Percentiles rank a stretch among this genome's conserved stretches.
These are phyloP conservation scores for Yarrowia porcina DNA, from an alignment of 805 yeast species.

Conservation along the genomic window DNA sequence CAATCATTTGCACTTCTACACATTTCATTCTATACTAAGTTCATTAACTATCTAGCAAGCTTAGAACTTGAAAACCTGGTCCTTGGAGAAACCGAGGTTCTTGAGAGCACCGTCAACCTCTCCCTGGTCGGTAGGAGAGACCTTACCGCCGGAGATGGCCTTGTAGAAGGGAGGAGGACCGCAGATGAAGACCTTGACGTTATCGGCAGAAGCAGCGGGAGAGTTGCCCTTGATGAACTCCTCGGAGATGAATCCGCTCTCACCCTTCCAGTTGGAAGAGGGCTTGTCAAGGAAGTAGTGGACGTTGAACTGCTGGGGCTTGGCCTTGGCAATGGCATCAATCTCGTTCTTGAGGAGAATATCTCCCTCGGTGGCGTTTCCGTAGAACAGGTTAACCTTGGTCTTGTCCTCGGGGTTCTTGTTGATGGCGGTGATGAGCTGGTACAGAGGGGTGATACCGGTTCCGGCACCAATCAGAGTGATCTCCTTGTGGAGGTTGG, in stretches of 20 bases:
- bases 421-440: conserved; percentile 72
- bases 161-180: conserved; percentile 94
- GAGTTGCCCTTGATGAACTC: conserved; percentile 61
- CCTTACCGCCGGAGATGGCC: conserved; percentile 82
- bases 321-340: conserved; percentile 60
- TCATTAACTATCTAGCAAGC: too few relatives aligned
- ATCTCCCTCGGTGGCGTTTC: conserved; percentile 73
- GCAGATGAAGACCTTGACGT: conserved; percentile 79
- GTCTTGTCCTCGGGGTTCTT: conserved; percentile 85
- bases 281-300: conserved; percentile 76
- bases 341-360: conserved; percentile 75
- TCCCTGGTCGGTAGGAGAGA: conserved; percentile 89
- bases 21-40: too few relatives aligned
- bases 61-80: conserved; percentile 84
- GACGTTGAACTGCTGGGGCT: conserved; percentile 75
- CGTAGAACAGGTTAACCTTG: conserved; percentile 77
- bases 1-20: too few relatives aligned
- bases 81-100: conserved; percentile 84
- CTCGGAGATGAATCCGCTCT: conserved; percentile 73
- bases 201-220: conserved; percentile 61
- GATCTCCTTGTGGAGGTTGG: conserved; percentile 77
- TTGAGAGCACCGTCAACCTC: conserved; percentile 82
- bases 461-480: conserved; percentile 93
- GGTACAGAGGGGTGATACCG: conserved; percentile 95
- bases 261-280: conserved; percentile 50